Conservation (phyloP, 2,329 filamentous ascomycete genomes). For the Colletotrichum tamarilloi region DNA sequence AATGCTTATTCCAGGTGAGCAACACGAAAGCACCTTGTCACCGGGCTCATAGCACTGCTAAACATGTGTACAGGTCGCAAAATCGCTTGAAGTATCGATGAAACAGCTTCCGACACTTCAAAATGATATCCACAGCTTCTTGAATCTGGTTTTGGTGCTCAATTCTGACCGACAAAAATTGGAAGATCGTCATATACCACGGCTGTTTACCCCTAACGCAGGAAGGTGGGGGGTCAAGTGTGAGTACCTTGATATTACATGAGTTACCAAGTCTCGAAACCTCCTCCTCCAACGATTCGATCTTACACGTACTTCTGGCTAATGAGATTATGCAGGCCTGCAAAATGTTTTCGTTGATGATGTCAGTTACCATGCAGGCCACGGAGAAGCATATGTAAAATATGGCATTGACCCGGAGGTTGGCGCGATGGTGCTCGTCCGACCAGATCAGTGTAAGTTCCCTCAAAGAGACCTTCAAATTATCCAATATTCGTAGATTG, state of each 20-base stretch:
- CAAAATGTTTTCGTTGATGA: constrained; percentile 67
- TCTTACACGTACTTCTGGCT: no score
- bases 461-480: constrained; percentile 32
- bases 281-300: no score
- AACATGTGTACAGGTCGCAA: background rate
- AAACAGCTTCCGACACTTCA: background rate
- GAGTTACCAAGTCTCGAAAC: no score
- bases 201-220: background rate
- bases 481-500: background rate
- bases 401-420: constrained; percentile 66
- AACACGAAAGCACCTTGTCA: background rate
- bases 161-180: constrained; percentile 2
- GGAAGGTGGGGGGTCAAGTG: constrained; percentile 4
- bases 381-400: constrained; percentile 62
- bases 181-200: constrained; percentile 16
- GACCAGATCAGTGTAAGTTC: constrained; percentile 76
- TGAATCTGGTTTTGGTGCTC: background rate
- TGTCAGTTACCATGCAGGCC: constrained; percentile 62
- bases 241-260: background rate
- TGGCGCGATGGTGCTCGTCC: constrained; percentile 68
- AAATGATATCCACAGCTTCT: background rate
- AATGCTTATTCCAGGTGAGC: background rate
- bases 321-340: background rate
- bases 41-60: background rate
- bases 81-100: background rate